phyloP scores from a whole-genome alignment of 345 rosid genomes.

The Balakata baccata region DNA sequence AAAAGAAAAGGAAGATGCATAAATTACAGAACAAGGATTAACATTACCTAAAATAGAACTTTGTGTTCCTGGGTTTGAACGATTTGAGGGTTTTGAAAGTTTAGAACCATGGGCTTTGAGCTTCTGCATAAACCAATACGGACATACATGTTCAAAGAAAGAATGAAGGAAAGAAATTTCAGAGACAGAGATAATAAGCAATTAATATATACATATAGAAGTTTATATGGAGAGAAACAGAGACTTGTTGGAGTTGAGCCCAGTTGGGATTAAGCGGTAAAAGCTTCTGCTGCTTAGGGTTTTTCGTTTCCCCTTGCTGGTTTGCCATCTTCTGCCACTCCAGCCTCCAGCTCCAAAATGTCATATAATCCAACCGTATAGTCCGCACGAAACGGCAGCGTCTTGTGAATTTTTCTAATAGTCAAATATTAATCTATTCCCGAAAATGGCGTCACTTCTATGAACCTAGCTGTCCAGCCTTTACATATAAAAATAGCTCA shows the following conservation, averaged over 20 bases:
- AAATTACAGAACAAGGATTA: background rate
- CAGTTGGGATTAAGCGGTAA: constrained; percentile 66
- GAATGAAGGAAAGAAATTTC: too few species aligned
- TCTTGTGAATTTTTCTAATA: too few species aligned
- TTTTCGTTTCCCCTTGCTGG: constrained; percentile 33
- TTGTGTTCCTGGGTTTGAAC: constrained; percentile 30
- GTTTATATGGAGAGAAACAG: constrained; percentile 12
- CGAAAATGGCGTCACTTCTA: too few species aligned
- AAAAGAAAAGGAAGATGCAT: background rate
- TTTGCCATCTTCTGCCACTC: constrained; percentile 17
- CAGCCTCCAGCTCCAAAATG: background rate
- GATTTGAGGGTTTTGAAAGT: constrained; percentile 23
- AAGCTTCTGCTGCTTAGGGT: constrained; percentile 31
- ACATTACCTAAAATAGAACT: constrained; percentile 54
- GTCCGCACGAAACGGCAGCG: too few species aligned
- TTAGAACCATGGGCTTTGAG: constrained; percentile 42
- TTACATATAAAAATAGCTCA: too few species aligned
- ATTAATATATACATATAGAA: background rate
- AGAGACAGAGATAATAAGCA: background rate
- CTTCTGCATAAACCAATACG: constrained; percentile 40
- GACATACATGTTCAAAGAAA: background rate
- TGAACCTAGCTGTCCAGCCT: too few species aligned
- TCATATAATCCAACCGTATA: too few species aligned
- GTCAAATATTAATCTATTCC: too few species aligned
- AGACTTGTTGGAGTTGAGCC: constrained; percentile 75